Evolutionary conservation across 106 monocot species (phyloP).

Genomic region (Dendrobium nobile): DNA sequence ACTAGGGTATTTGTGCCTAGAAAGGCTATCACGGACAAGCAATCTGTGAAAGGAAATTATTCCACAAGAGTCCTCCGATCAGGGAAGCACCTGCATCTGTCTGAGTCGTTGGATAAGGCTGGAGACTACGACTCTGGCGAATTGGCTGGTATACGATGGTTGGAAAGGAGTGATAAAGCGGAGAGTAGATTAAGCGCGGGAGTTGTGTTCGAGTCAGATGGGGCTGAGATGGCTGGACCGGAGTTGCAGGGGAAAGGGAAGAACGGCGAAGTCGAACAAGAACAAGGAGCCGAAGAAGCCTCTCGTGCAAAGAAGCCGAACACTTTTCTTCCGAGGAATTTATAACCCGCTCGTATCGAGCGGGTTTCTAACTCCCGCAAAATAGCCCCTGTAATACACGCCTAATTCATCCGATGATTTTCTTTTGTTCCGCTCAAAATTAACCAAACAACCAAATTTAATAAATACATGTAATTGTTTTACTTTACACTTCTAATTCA

Average conservation of each 20-base stretch:
- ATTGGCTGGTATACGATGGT: conserved; percentile 9
- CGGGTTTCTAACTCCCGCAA: too few species aligned
- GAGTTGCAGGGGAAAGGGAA: neutral
- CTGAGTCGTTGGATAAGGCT: conserved; percentile 9
- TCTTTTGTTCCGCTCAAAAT: too few species aligned
- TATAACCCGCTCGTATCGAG: too few species aligned
- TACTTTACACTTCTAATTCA: too few species aligned
- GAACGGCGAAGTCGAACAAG: too few species aligned
- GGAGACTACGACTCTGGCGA: neutral
- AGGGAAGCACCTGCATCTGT: conserved; percentile 30
- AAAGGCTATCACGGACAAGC: conserved; percentile 18
- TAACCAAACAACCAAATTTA: too few species aligned
- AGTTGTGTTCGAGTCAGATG: neutral
- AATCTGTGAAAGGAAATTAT: neutral
- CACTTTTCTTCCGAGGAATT: too few species aligned
- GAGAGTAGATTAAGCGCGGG: neutral
- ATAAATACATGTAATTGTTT: too few species aligned
- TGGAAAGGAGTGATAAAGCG: conserved; percentile 12
- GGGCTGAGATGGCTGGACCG: neutral
- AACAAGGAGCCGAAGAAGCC: too few species aligned
- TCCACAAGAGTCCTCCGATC: conserved; percentile 28
- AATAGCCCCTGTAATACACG: too few species aligned
- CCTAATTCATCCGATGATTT: too few species aligned
- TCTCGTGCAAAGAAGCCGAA: too few species aligned
- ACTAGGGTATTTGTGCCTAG: conserved; percentile 60